phyloP scores from a whole-genome alignment of 495 filamentous ascomycete genomes.

The Tuber melanosporum region DNA sequence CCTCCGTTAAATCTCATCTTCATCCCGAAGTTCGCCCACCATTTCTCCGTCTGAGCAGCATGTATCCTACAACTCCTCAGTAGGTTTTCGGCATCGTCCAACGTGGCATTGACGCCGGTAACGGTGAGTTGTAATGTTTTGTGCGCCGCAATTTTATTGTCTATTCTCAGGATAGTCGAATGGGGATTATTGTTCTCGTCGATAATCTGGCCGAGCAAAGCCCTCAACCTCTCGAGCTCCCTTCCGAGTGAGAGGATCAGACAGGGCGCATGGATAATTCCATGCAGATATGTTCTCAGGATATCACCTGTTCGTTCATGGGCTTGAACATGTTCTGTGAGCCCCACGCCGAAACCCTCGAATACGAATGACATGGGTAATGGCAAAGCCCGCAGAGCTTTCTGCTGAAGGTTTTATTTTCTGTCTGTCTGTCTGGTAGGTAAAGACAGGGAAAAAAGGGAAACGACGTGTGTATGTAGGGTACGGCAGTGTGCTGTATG shows the following conservation, averaged over 20 bases:
- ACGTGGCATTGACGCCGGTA: slow-evolving; percentile 13
- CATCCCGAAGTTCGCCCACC: slow-evolving; percentile 22
- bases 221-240: slow-evolving; percentile 18
- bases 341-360: slow-evolving; percentile 18
- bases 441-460: neutral
- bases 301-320: slow-evolving; percentile 17
- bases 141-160: slow-evolving; percentile 30
- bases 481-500: neutral
- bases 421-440: neutral
- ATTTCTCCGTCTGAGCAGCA: slow-evolving; percentile 20
- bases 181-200: slow-evolving; percentile 9
- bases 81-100: slow-evolving; percentile 17
- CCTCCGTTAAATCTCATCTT: slow-evolving; percentile 21
- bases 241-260: slow-evolving; percentile 21
- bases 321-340: slow-evolving; percentile 19
- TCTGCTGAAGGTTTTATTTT: neutral
- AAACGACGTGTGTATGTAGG: neutral
- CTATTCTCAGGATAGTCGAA: slow-evolving; percentile 23
- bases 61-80: slow-evolving; percentile 11
- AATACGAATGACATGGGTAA: slow-evolving; percentile 26
- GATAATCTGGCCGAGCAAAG: slow-evolving; percentile 18
- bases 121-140: slow-evolving; percentile 17
- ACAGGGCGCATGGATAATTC: slow-evolving; percentile 23
- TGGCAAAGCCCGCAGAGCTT: neutral
- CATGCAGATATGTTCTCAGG: slow-evolving; percentile 23